Percentiles rank a stretch among this genome's conserved stretches.
These are phyloP conservation scores for Colletotrichum truncatum DNA, from an alignment of 2,329 filamentous ascomycete species.

Conservation along the genomic window DNA sequence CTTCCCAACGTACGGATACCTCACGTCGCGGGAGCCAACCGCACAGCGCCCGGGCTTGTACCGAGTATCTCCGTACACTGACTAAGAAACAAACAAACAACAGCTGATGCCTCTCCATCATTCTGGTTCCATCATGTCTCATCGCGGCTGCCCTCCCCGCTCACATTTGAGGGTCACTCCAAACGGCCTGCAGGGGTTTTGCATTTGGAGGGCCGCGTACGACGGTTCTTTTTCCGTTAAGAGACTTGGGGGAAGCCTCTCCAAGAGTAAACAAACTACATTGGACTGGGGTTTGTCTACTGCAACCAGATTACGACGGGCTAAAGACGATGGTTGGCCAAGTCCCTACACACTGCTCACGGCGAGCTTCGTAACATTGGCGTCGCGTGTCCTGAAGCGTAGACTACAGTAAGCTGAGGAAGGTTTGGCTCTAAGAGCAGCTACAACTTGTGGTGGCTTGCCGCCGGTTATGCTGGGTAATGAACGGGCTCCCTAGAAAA, in stretches of 20 bases:
- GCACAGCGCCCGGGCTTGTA: neutral
- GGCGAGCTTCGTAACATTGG: constrained; percentile 1
- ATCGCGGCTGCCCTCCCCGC: no score
- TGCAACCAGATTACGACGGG: neutral
- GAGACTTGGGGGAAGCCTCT: neutral
- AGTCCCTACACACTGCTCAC: neutral
- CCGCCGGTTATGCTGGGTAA: neutral
- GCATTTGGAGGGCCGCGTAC: neutral
- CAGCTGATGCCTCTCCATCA: constrained; percentile 2
- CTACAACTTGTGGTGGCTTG: neutral
- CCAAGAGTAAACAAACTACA: neutral
- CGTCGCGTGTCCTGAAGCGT: neutral
- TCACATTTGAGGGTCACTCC: no score
- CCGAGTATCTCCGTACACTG: neutral
- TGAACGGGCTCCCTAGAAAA: neutral
- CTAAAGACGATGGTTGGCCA: neutral
- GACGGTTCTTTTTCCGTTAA: neutral
- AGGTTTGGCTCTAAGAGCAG: neutral
- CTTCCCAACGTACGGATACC: no score
- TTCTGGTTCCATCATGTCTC: constrained; percentile 4
- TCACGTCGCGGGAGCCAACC: neutral
- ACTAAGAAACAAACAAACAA: neutral
- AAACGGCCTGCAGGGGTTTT: neutral
- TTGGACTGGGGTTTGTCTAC: neutral
- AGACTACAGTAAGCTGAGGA: neutral